Conservation (phyloP, 179 eudicot species). For the Vitellaria paradoxa region DNA sequence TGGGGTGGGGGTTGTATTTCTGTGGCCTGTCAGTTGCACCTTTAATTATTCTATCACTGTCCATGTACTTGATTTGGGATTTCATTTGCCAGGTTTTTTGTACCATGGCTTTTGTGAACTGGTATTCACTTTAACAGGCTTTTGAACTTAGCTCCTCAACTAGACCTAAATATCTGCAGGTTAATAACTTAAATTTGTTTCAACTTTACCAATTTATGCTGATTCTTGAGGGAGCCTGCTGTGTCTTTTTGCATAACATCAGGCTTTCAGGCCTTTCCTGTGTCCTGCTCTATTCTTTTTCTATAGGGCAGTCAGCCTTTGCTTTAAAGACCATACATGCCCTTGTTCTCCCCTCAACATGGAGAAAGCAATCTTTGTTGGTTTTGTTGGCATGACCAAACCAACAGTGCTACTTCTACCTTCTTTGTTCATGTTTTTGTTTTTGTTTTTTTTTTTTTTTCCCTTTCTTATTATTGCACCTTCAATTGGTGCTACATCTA, state of each 20-base stretch:
- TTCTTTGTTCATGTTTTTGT: background rate
- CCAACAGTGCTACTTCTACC: background rate
- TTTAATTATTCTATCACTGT: background rate
- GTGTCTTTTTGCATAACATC: background rate
- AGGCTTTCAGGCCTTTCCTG: background rate
- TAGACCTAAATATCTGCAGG: background rate
- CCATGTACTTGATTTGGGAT: background rate
- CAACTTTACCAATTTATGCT: background rate
- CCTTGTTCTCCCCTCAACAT: background rate
- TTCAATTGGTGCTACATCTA: conserved; percentile 1
- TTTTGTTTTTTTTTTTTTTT: background rate
- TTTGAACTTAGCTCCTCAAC: background rate
- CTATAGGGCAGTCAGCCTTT: background rate
- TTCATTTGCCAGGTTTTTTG: background rate
- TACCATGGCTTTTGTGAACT: background rate
- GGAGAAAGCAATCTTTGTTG: background rate
- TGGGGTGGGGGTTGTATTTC: no score
- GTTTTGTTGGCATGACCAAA: conserved; percentile 1
- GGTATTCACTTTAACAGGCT: background rate
- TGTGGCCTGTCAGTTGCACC: no score
- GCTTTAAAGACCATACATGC: background rate
- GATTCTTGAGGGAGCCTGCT: background rate
- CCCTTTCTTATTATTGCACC: background rate
- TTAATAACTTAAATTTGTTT: no score
- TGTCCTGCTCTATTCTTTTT: conserved; percentile 4